A percentile compares a stretch with the other conserved stretches of the same genome.
These are phyloP conservation scores for Aurantiochytrium sp. DNA, from an alignment of 108 stramenopile genomes.

Conservation along the genomic window DNA sequence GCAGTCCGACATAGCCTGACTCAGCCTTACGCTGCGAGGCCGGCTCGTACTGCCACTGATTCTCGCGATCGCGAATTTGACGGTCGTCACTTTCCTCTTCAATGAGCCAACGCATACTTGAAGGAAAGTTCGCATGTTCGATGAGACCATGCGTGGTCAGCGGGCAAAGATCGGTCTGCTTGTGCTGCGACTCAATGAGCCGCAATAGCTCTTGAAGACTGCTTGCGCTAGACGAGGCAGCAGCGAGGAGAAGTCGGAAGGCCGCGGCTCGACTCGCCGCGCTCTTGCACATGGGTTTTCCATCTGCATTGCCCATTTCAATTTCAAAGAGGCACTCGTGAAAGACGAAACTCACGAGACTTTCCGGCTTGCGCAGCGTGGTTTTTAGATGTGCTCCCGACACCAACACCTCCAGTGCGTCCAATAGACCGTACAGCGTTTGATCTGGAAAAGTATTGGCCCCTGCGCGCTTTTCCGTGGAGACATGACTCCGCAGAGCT, in stretches of 20 bases:
- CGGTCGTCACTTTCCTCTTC: neutral
- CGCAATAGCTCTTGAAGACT: neutral
- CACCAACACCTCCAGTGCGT: neutral
- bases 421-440: neutral
- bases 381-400: neutral
- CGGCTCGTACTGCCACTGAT: neutral
- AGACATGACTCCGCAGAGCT: neutral
- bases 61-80: neutral
- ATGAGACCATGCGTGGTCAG: neutral
- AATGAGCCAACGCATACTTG: neutral
- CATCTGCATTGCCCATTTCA: neutral
- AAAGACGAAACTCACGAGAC: neutral
- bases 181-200: neutral
- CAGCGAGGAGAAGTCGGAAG: neutral
- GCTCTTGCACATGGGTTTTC: neutral
- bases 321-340: neutral
- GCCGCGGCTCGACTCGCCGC: neutral
- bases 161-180: neutral
- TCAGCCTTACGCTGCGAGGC: constrained; percentile 17
- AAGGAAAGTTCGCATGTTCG: neutral
- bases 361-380: neutral
- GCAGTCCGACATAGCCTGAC: constrained; percentile 45
- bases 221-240: neutral
- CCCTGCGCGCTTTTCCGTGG: neutral
- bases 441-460: neutral